Percentiles rank a stretch among this genome's conserved stretches.
phyloP scores from a whole-genome alignment of 345 rosid species.

The Isatis tinctoria region DNA sequence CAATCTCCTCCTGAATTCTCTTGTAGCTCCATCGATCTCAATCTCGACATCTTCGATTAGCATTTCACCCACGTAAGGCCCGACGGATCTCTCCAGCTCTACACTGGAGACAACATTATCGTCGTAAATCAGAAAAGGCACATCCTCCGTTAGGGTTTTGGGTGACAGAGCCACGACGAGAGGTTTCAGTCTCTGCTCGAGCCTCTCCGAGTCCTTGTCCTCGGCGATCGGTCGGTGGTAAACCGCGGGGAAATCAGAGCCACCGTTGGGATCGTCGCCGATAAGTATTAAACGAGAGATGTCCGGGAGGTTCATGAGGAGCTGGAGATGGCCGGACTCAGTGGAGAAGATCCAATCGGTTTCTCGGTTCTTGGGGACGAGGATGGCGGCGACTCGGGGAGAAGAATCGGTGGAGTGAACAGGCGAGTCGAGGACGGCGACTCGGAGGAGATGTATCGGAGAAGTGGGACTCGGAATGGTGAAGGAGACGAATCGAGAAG shows the following conservation, averaged over 20 bases:
- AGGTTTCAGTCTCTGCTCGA: constrained; percentile 38
- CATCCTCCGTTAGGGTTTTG: constrained; percentile 31
- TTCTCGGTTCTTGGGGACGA: constrained; percentile 69
- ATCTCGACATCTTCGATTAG: constrained; percentile 73
- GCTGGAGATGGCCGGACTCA: constrained; percentile 85
- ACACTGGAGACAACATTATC: constrained; percentile 49
- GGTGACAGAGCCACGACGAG: constrained; percentile 55
- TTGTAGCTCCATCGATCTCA: constrained; percentile 16
- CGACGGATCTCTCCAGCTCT: constrained; percentile 47
- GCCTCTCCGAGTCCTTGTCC: constrained; percentile 6
- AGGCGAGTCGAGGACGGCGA: constrained; percentile 85
- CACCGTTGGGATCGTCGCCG: constrained; percentile 37
- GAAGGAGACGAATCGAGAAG: constrained; percentile 71
- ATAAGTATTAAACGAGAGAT: constrained; percentile 62
- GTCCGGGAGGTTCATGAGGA: constrained; percentile 50
- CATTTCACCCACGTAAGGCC: constrained; percentile 68
- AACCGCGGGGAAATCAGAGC: constrained; percentile 16
- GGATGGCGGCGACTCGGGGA: constrained; percentile 56
- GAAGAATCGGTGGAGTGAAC: constrained; percentile 15
- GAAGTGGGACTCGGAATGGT: constrained; percentile 41
- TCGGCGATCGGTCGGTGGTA: constrained; percentile 14
- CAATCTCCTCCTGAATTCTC: constrained; percentile 74
- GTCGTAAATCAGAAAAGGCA: constrained; percentile 55
- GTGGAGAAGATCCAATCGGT: constrained; percentile 83
- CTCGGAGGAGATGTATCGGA: constrained; percentile 39